Percentiles rank a stretch among this genome's conserved stretches.
Evolutionary conservation across 768 basidiomycete species (phyloP).

Genomic region (Lanmaoa pseudosensibilis): DNA sequence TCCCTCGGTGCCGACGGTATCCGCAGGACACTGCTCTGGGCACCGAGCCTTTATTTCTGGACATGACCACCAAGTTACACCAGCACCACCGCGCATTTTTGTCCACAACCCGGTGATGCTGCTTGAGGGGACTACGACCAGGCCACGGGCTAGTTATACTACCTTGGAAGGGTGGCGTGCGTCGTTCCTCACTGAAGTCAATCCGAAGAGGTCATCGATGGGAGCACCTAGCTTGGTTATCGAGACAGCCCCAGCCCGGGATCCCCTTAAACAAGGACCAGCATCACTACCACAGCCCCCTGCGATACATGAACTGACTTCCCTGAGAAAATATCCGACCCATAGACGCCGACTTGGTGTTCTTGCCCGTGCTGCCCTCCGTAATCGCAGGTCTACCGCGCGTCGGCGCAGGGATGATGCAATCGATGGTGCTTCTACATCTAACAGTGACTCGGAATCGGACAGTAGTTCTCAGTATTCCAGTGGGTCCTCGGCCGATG

Average conservation of each 20-base stretch:
- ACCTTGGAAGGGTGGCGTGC: slow-evolving; percentile 1
- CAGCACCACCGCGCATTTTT: background rate
- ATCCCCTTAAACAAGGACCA: background rate
- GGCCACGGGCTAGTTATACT: slow-evolving; percentile 2
- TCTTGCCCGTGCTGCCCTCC: slow-evolving; percentile 23
- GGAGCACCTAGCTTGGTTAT: background rate
- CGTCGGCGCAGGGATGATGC: background rate
- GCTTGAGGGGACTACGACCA: background rate
- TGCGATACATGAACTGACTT: background rate
- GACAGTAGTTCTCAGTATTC: slow-evolving; percentile 24
- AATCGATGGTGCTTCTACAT: slow-evolving; percentile 9
- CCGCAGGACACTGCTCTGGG: background rate
- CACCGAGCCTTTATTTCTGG: background rate
- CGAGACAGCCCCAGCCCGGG: background rate
- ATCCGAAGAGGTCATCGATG: background rate
- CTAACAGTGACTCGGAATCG: slow-evolving; percentile 16
- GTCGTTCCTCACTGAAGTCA: background rate
- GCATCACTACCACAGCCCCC: background rate
- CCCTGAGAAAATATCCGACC: background rate
- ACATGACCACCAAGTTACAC: background rate
- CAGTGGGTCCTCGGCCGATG: slow-evolving; percentile 20
- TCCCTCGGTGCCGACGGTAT: slow-evolving; percentile 10
- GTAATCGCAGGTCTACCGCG: slow-evolving; percentile 13
- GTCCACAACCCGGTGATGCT: background rate
- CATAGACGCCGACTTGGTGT: slow-evolving; percentile 14